Base-by-base conservation (phyloP, 768 basidiomycete genomes). In the Pulveroboletus sp. region DNA sequence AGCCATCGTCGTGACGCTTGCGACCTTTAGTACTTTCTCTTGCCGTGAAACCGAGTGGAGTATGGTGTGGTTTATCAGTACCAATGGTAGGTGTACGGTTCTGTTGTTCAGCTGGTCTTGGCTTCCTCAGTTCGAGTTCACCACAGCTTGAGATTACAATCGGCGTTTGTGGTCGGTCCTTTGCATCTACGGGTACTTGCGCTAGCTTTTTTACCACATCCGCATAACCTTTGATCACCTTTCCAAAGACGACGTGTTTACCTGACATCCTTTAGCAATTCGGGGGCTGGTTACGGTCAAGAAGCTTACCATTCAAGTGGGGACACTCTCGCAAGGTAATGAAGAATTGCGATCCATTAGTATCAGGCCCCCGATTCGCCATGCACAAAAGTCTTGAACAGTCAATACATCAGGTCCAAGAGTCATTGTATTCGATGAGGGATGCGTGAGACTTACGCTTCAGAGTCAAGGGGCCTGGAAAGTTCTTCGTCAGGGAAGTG, bases 331-430 rank as follows among this genome's bases (percentile, higher is more conserved):
- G 75, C 10, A 94, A 75, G 18, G 92, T 91, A 54, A 93, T 74
- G 63, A 94, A 93, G 63, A 86, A 94, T 56, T 94, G 92, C 1
- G 85, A 88, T 33, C 85, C 83, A 56, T 93, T 94, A 32, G 92
- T 93, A 67, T 87, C 73, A 0, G 86, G 82, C 3, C 88, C 88
- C 55, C 79, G 79, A 66, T 95, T 95, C 9, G 92, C 92, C 93
- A 94, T 95, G 59, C 89, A 90, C 10, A 95, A 71, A 26, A 94
- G 70, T 11, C 82, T 84, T 57, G n/a, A 39, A 24, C 15, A 38
- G 36, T 21, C 15, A 14, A 33, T 24, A 36, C 6, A 33, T 51
- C 2, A 46, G 31, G 24, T 9, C 21, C n/a, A 21, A 42, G 12
- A 11, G 18, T 39, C n/a, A 28, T 14, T 11, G 5, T 14, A 6